Percentiles rank a stretch among this genome's conserved stretches.
Evolutionary conservation across 2,329 filamentous ascomycete genomes (phyloP).

Genomic region (Colletotrichum lentis): DNA sequence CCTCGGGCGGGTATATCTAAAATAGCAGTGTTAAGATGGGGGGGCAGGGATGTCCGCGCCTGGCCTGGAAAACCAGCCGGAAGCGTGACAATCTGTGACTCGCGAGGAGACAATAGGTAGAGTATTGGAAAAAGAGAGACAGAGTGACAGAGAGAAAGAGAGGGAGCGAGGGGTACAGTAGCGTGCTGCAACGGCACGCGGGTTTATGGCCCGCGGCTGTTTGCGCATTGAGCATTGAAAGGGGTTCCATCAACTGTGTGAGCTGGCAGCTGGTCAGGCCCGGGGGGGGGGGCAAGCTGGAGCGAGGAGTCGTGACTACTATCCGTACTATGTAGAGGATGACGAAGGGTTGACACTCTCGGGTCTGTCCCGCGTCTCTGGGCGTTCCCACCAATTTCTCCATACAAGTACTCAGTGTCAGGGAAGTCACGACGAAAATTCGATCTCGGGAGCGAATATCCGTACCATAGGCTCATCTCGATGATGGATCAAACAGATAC

Average conservation of each 20-base stretch:
- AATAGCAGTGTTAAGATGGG: slow-evolving; percentile 29
- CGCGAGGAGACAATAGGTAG: slow-evolving; percentile 18
- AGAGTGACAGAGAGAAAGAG: background rate
- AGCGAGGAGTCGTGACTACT: background rate
- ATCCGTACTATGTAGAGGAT: too few relatives aligned
- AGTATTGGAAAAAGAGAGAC: background rate
- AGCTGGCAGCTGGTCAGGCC: slow-evolving; percentile 29
- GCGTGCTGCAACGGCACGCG: slow-evolving; percentile 22
- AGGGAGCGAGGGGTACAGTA: slow-evolving; percentile 18
- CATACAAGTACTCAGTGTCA: slow-evolving; percentile 11
- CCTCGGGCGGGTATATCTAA: slow-evolving; percentile 34
- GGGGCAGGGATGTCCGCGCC: slow-evolving; percentile 18
- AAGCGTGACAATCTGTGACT: slow-evolving; percentile 16
- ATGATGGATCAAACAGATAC: slow-evolving; percentile 20
- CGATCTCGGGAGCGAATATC: slow-evolving; percentile 22
- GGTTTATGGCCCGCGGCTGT: slow-evolving; percentile 29
- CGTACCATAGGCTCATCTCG: slow-evolving; percentile 31
- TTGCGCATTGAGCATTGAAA: slow-evolving; percentile 12
- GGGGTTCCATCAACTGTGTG: slow-evolving; percentile 25
- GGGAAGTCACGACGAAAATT: slow-evolving; percentile 16
- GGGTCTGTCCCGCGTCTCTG: background rate
- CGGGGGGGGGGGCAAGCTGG: background rate
- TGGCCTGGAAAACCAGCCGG: slow-evolving; percentile 11
- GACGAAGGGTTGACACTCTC: slow-evolving; percentile 5
- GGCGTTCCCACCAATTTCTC: slow-evolving; percentile 18